Percentiles rank a stretch among this genome's conserved stretches.
These are phyloP conservation scores for Gossypium australe DNA, from an alignment of 345 rosid species.

Conservation along the genomic window DNA sequence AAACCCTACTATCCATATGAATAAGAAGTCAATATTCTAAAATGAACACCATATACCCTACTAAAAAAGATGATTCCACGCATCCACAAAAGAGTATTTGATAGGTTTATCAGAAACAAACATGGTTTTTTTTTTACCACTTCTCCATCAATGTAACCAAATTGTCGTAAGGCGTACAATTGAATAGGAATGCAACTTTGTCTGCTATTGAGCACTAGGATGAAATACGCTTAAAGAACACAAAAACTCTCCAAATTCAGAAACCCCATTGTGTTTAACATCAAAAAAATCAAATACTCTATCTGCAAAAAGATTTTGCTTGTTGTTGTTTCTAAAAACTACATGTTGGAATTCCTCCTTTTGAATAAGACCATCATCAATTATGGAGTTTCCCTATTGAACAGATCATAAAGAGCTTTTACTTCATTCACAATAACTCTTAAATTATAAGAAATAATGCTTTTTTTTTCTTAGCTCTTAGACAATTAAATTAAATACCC, in stretches of 20 bases:
- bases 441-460: not conserved
- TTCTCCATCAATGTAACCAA: no score
- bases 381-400: not conserved
- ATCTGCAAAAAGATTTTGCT: not conserved
- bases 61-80: no score
- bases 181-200: not conserved
- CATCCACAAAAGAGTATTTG: no score
- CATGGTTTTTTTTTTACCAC: no score
- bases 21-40: no score
- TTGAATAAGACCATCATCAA: not conserved
- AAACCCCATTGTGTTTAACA: not conserved
- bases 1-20: no score
- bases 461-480: not conserved
- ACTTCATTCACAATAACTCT: slow-evolving; percentile 20
- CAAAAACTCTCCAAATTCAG: not conserved
- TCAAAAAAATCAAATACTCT: not conserved
- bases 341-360: not conserved
- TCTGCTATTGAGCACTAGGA: not conserved
- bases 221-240: not conserved
- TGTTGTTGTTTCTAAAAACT: not conserved
- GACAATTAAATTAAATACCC: not conserved
- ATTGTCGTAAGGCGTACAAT: no score
- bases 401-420: not conserved
- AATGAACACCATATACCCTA: no score
- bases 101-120: no score